phyloP scores from a whole-genome alignment of 371 early-diverging fungal genomes.

The Mucor irregularis region DNA sequence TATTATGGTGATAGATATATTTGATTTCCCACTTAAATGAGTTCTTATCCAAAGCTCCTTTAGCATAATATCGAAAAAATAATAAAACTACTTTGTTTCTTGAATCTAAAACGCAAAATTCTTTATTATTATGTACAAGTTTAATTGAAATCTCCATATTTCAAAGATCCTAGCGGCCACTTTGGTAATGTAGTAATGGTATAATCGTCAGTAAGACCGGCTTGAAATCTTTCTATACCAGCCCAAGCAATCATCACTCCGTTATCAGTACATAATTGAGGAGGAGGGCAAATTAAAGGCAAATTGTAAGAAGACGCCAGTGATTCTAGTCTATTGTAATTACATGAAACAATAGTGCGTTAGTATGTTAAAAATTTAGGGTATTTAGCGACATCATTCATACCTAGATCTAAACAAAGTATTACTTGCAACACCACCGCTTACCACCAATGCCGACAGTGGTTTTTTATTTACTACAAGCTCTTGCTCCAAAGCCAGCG shows the following conservation, averaged over 20 bases:
- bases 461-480: constrained; percentile 32
- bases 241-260: constrained; percentile 93
- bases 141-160: constrained; percentile 14
- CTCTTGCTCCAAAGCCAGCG: constrained; percentile 59
- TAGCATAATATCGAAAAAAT: too few species aligned
- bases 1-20: too few species aligned
- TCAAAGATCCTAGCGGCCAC: constrained; percentile 63
- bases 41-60: too few species aligned
- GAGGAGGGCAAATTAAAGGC: constrained; percentile 73
- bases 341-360: background rate
- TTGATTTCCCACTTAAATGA: too few species aligned
- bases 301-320: constrained; percentile 48
- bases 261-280: constrained; percentile 82
- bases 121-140: too few species aligned
- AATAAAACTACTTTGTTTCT: too few species aligned
- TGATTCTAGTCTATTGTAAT: constrained; percentile 29
- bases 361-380: background rate
- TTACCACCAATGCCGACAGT: constrained; percentile 69
- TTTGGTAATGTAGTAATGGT: constrained; percentile 65
- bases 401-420: constrained; percentile 49
- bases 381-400: background rate
- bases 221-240: constrained; percentile 65
- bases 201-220: constrained; percentile 63
- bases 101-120: too few species aligned
- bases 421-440: constrained; percentile 88